Base-by-base conservation (phyloP, 805 yeast genomes). In the Yamadazyma tumulicola region DNA sequence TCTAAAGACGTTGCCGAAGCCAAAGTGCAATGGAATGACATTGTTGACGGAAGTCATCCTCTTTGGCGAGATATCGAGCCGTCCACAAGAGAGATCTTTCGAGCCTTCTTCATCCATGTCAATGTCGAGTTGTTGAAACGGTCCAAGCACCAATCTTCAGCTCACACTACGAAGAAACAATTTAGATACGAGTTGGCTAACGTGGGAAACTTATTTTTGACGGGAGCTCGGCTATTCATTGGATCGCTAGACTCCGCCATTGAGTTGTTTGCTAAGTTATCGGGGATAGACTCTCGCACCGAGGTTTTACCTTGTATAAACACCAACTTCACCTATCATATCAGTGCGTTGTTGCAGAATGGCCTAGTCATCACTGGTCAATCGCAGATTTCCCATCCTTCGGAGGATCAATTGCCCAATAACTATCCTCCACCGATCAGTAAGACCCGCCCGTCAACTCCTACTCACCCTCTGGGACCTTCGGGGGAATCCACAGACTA, bases 331-430 rank as follows among this genome's bases (percentile, higher is more conserved):
- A 79, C 89, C 11, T 85, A 86, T 45, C 95, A 88, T 49, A 87
- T 89, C 18, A 79, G 91, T 32, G 96, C 96, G 0, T 46, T 73
- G 19, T 64, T 89, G 28, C 61, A 64, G 21, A 75, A 85, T 55
- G 95, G 94, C 2, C 65, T 72, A 4, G 66, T 82, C 2, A 80
- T 89, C 22, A 82, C 89, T 0, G 97, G 97, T 9, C 97, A 89
- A 55, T 81, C 91, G 3, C 95, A 88, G 52, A 89, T 89, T 8
- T 86, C 96, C 1, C 97, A 89, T 58, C 97, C 97, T 1, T 61
- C 72, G 12, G 32, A 47, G 1, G 47, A 43, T 17, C 57, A 58
- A 20, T 7, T 24, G 6, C 36, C 37, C 5, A 51, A 47, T 19
- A 34, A 38, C 19, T 52, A 51, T 30, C 60, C 61, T 11, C 55